Percentiles rank a stretch among this genome's conserved stretches.
phyloP scores from a whole-genome alignment of 306 rosid genomes.

The Mimosa pudica region DNA sequence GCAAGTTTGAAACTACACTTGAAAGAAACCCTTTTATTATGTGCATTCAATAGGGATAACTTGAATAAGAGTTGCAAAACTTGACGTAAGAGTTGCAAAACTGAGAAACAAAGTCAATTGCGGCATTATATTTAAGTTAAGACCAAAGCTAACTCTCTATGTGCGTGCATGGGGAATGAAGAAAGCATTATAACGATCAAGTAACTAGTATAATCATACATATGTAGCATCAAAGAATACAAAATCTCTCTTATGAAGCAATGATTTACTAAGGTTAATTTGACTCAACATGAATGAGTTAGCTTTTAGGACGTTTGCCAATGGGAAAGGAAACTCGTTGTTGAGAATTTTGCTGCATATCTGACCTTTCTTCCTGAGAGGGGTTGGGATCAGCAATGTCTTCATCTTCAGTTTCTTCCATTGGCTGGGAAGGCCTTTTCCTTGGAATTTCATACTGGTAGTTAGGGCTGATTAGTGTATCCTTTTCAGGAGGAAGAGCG shows the following conservation, averaged over 20 bases:
- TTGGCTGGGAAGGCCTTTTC: conserved; percentile 63
- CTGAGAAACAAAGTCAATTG: no score
- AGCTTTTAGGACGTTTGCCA: conserved; percentile 58
- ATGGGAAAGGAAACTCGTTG: conserved; percentile 83
- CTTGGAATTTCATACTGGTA: conserved; percentile 54
- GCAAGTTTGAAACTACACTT: no score
- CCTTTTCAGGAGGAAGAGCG: not conserved
- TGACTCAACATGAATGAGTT: not conserved
- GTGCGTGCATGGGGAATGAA: no score
- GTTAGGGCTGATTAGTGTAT: conserved; percentile 3
- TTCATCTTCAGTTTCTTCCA: conserved; percentile 79
- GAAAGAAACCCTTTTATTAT: no score
- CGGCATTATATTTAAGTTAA: no score
- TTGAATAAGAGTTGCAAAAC: no score
- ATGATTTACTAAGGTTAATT: not conserved
- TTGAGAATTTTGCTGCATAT: conserved; percentile 55
- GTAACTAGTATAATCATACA: not conserved
- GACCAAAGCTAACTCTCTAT: no score
- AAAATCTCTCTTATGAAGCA: not conserved
- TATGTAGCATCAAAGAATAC: not conserved
- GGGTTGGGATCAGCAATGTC: conserved; percentile 54
- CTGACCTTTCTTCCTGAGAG: conserved; percentile 60
- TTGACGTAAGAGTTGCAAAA: no score
- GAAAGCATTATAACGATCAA: not conserved
- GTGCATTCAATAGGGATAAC: no score